These are phyloP conservation scores for Yarrowia yakushimensis DNA, from an alignment of 805 yeast species.

Conservation along the genomic window DNA sequence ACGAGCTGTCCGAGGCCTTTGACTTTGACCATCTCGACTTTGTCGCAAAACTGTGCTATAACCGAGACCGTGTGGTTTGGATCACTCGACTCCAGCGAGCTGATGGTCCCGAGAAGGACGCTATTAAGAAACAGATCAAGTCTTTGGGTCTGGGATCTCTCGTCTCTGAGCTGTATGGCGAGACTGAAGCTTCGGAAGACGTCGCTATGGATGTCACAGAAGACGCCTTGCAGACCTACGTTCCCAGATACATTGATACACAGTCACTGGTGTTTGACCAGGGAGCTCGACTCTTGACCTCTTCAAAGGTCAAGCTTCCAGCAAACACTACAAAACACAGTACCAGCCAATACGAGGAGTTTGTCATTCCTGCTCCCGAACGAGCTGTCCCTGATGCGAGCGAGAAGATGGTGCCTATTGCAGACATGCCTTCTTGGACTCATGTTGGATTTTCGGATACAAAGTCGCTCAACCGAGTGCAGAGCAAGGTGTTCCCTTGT, in stretches of 20 bases:
- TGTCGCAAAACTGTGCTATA: slow-evolving; percentile 48
- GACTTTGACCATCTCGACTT: slow-evolving; percentile 50
- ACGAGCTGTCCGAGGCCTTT: slow-evolving; percentile 51
- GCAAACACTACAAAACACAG: slow-evolving; percentile 76
- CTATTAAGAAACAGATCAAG: slow-evolving; percentile 46
- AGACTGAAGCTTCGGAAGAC: slow-evolving; percentile 33
- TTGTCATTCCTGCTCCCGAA: slow-evolving; percentile 84
- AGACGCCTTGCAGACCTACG: not conserved
- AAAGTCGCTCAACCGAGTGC: slow-evolving; percentile 75
- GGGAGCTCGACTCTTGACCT: slow-evolving; percentile 66
- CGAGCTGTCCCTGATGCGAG: slow-evolving; percentile 39
- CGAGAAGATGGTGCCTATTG: slow-evolving; percentile 49
- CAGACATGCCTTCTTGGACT: slow-evolving; percentile 78
- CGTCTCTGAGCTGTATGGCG: slow-evolving; percentile 39
- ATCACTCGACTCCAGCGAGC: slow-evolving; percentile 47
- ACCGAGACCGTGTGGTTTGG: slow-evolving; percentile 53
- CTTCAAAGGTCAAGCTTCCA: slow-evolving; percentile 69
- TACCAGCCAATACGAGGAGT: slow-evolving; percentile 76
- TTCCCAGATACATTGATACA: slow-evolving; percentile 57
- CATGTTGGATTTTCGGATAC: slow-evolving; percentile 64
- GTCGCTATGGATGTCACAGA: slow-evolving; percentile 29
- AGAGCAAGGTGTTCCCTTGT: slow-evolving; percentile 73
- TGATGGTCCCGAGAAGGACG: slow-evolving; percentile 38
- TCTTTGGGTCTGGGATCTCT: slow-evolving; percentile 43
- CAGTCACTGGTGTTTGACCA: slow-evolving; percentile 64